phyloP scores from a whole-genome alignment of 208 protist genomes.

The Crithidia brevicula region DNA sequence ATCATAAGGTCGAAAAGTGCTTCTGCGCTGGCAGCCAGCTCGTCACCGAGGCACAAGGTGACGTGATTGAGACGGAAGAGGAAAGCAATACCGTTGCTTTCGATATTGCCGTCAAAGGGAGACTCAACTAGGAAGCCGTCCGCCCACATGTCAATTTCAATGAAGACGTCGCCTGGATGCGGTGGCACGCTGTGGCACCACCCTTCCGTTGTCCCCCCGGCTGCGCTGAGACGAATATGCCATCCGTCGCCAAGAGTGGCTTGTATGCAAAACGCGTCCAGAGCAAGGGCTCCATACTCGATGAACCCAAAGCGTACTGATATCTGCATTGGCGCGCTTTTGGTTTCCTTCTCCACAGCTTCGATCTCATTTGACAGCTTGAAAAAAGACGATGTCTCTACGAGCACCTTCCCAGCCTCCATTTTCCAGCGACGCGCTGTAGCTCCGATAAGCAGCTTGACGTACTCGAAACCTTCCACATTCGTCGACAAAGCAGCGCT shows the following conservation, averaged over 20 bases:
- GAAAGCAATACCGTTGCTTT: conserved; percentile 56
- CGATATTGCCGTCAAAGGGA: conserved; percentile 48
- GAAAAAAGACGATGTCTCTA: conserved; percentile 3
- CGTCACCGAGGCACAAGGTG: conserved; percentile 40
- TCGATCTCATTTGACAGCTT: not conserved
- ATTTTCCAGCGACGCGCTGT: conserved; percentile 19
- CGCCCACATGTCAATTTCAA: conserved; percentile 48
- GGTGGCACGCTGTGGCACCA: conserved; percentile 37
- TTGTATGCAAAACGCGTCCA: conserved; percentile 21
- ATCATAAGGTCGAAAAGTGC: conserved; percentile 49
- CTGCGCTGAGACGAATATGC: conserved; percentile 39
- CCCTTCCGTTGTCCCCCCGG: conserved; percentile 31
- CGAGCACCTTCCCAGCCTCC: conserved; percentile 1
- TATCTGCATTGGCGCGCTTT: not conserved
- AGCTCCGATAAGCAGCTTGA: conserved; percentile 14
- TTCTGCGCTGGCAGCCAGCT: conserved; percentile 41
- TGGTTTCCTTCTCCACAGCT: not conserved
- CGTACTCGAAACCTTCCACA: conserved; percentile 25
- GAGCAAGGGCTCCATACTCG: conserved; percentile 26
- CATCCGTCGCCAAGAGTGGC: conserved; percentile 40
- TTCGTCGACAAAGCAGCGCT: conserved; percentile 25
- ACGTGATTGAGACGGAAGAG: conserved; percentile 35
- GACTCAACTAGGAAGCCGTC: conserved; percentile 39
- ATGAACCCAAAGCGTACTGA: conserved; percentile 22
- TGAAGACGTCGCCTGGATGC: conserved; percentile 21